These are phyloP conservation scores for Petasospora fabianii DNA, from an alignment of 1,139 yeast species.

Conservation along the genomic window DNA sequence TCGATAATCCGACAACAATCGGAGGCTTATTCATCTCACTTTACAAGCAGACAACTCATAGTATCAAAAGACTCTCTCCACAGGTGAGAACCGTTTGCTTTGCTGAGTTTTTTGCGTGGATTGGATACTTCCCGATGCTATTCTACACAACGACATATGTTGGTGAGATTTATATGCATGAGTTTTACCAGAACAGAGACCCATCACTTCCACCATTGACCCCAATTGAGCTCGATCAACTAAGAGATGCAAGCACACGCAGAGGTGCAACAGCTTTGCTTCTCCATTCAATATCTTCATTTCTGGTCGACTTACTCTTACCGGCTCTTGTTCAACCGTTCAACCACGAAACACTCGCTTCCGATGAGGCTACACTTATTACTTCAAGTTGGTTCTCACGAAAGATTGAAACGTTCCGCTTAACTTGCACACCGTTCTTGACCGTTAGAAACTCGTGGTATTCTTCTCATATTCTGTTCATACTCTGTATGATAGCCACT, in stretches of 20 bases:
- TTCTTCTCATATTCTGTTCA: constrained; percentile 38
- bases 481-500: constrained; percentile 37
- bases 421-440: constrained; percentile 20
- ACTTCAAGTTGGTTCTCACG: constrained; percentile 3
- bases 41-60: constrained; percentile 35
- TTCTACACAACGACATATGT: constrained; percentile 49
- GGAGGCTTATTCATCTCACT: constrained; percentile 28
- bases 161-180: constrained; percentile 41
- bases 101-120: constrained; percentile 50
- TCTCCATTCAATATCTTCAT: constrained; percentile 39
- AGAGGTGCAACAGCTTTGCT: constrained; percentile 42
- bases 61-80: constrained; percentile 38
- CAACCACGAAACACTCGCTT: constrained; percentile 11
- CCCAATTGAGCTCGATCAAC: constrained; percentile 31
- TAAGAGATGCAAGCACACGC: constrained; percentile 39
- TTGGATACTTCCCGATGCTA: constrained; percentile 47
- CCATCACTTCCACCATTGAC: constrained; percentile 49
- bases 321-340: constrained; percentile 34
- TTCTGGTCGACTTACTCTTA: constrained; percentile 35
- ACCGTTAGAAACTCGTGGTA: constrained; percentile 40
- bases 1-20: constrained; percentile 27
- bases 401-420: constrained; percentile 16
- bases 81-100: constrained; percentile 41
- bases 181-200: constrained; percentile 30
- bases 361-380: constrained; percentile 11